phyloP scores from a whole-genome alignment of 164 flowering plant species.

The Berberis vulgaris region DNA sequence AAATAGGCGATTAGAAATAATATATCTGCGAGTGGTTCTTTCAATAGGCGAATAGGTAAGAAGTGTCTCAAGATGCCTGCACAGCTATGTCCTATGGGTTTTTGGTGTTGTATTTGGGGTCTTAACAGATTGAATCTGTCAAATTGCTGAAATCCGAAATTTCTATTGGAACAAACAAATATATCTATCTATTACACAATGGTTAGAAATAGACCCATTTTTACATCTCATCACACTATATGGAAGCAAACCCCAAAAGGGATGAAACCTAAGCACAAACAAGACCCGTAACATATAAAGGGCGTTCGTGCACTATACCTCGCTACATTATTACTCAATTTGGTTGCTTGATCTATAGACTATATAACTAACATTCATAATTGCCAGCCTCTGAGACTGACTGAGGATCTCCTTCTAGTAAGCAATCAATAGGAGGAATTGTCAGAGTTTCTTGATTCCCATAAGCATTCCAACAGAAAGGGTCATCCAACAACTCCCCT shows the following conservation, averaged over 20 bases:
- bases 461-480: conserved; percentile 82
- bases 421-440: conserved; percentile 62
- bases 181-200: not conserved
- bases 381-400: conserved; percentile 11
- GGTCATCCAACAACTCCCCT: conserved; percentile 58
- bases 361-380: conserved; percentile 14
- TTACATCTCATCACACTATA: conserved; percentile 1
- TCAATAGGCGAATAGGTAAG: too few species aligned
- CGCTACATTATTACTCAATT: not conserved
- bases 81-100: too few species aligned
- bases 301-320: too few species aligned
- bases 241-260: conserved; percentile 2
- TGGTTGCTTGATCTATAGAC: not conserved
- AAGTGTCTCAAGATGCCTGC: too few species aligned
- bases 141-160: too few species aligned
- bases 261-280: conserved; percentile 1
- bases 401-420: conserved; percentile 72
- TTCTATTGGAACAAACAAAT: too few species aligned
- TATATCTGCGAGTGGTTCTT: too few species aligned
- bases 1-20: too few species aligned
- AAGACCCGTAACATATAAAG: too few species aligned
- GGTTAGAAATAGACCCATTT: not conserved
- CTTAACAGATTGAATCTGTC: too few species aligned
- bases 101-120: too few species aligned
- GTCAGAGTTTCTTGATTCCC: conserved; percentile 55